These are phyloP conservation scores for Gyrodon lividus DNA, from an alignment of 768 basidiomycete species.

Conservation along the genomic window DNA sequence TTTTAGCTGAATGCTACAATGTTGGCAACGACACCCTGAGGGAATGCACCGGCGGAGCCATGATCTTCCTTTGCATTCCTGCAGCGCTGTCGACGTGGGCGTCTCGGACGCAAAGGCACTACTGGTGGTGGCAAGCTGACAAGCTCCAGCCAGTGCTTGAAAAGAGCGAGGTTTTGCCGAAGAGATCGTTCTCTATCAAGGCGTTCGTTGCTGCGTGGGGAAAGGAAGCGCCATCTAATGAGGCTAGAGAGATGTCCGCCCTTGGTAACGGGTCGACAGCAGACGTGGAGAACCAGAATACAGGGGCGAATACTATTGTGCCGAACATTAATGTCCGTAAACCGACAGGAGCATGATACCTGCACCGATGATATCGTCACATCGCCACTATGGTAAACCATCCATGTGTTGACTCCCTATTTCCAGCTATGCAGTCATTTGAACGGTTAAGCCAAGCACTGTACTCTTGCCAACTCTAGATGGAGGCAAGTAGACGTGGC, in stretches of 20 bases:
- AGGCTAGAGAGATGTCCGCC: too few relatives aligned
- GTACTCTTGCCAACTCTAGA: too few relatives aligned
- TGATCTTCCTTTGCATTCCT: not conserved
- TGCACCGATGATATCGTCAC: too few relatives aligned
- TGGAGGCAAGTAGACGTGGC: too few relatives aligned
- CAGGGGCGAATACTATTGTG: not conserved
- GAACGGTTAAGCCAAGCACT: too few relatives aligned
- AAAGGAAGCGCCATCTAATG: too few relatives aligned
- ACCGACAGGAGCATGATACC: too few relatives aligned
- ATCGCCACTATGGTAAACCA: too few relatives aligned
- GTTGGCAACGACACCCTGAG: not conserved
- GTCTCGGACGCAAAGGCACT: not conserved
- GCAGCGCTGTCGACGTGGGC: not conserved
- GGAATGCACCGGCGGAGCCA: not conserved
- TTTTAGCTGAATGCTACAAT: not conserved
- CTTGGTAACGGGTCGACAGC: not conserved
- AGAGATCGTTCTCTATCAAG: not conserved
- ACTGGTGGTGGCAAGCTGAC: not conserved
- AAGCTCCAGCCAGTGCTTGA: not conserved
- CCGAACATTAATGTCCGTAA: too few relatives aligned
- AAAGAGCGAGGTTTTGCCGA: too few relatives aligned
- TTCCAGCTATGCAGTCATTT: too few relatives aligned
- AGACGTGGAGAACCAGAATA: not conserved
- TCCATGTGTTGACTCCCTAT: too few relatives aligned
- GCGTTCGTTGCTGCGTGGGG: not conserved